Base-by-base conservation (phyloP, 2,329 filamentous ascomycete species). In the Chaetomiaceae sp. region DNA sequence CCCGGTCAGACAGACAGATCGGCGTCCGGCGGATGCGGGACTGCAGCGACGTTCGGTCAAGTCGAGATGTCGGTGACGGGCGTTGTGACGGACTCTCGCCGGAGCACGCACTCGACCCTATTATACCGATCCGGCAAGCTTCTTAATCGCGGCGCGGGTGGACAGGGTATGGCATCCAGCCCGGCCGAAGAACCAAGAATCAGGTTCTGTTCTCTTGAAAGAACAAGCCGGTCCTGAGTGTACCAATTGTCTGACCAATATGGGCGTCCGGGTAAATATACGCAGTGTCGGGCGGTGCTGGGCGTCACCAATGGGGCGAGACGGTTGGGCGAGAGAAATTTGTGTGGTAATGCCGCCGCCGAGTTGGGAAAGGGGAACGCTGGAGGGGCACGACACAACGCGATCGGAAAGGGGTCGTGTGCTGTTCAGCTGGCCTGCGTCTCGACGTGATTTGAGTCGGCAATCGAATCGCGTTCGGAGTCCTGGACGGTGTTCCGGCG, bases 221-320 rank as follows among this genome's bases (percentile, higher is more conserved):
- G 44, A n/a, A n/a, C 31, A 35, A 40, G 35, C 44, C 21, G 42
- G 50, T 23, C n/a, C 19, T 30, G 38, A 2, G 37, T 14, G 45
- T 37, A 49, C 14, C 43, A 50, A 49, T 51, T 47, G 47, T 51
- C 55, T 51, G 53, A 50, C 42, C 56, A 62, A 61, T 64, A 59
- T 60, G 56, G 62, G 48, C 51, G 54, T 54, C 51, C 63, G 63
- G 62, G 57, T 66, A 64, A 62, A 65, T 64, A 57, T 58, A 49
- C 39, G 35, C 19, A 53, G 42, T 55, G 54, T 54, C 55, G 51
- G 33, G 51, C 41, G 54, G 49, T 51, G 38, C 51, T 46, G 41
- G 44, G 16, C 33, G 46, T 54, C 53, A 43, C 60, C 60, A 62
- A 63, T 63, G 57, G 52, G 57, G 52, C 45, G 50, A 35, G 30